Base-by-base conservation (phyloP, 2,329 filamentous ascomycete genomes). In the Venturia asperata region DNA sequence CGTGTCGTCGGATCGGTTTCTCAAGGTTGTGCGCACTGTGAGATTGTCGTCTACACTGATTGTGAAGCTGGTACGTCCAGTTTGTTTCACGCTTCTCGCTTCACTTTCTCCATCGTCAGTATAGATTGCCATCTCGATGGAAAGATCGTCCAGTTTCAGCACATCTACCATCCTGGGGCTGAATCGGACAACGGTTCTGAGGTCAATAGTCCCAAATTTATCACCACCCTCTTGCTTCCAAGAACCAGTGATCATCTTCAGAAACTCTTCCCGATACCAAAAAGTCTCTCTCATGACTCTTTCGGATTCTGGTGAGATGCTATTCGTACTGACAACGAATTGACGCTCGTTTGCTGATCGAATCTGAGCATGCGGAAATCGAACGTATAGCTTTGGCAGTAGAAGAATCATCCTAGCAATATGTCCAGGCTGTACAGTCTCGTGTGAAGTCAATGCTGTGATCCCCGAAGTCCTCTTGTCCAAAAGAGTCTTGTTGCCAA, bases 211-310 rank as follows among this genome's bases (percentile, higher is more conserved):
- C 2, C 92, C 92, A 58, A 79, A 77, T 21, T 70, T 70, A 4
- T 69, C 45, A 21, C 49, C 49, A 70, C 79, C 76, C 0, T 85
- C 85, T 69, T 87, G 84, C 65, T 80, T 84, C 92, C 92, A 97
- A 0, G 81, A 84, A 0, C 88, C 91, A 34, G 81, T 82, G 11
- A 96, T 77, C 52, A 81, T 80, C 67, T 88, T 87, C 3, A 97
- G 82, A 1, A 97, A 82, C 72, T 85, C 86, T 74, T 96, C 90
- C 19, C 92, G 85, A 74, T 91, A 96, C 92, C 92, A 97, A 74
- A 97, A 97, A 0, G 87, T 86, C 76, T 96, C 91, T 63, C 92
- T 83, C 67, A 83, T 88, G 15, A 86, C 84, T 42, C 89, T 85
- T 76, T 97, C 92, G 55, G 83, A 84, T 68, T 94, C 91, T 0